Conservation (phyloP, 768 basidiomycete species). For the Mycena crocata region DNA sequence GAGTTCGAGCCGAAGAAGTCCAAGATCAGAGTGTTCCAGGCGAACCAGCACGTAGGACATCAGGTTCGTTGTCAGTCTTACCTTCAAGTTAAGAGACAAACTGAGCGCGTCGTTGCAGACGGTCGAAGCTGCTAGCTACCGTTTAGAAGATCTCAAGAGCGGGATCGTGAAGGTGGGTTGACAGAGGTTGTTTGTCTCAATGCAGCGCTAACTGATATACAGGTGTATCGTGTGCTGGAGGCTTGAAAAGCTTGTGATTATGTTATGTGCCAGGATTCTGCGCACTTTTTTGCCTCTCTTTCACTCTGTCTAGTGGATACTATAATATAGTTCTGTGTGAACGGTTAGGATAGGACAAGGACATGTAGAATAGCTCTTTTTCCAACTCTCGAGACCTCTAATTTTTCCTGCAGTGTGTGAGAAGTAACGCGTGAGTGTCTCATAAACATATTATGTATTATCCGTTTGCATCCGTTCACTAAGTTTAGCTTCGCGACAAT, state of each 20-base stretch:
- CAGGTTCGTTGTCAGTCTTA: constrained; percentile 63
- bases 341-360: neutral
- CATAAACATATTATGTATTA: no score
- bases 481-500: no score
- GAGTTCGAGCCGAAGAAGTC: constrained; percentile 91
- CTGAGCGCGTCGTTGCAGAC: constrained; percentile 43
- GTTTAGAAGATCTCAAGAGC: constrained; percentile 90
- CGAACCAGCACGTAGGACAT: constrained; percentile 86
- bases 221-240: constrained; percentile 27
- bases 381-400: no score
- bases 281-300: neutral
- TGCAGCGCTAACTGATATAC: neutral
- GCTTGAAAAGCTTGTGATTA: constrained; percentile 20
- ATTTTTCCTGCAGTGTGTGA: no score
- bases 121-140: constrained; percentile 86
- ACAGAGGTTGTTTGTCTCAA: neutral
- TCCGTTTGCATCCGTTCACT: no score
- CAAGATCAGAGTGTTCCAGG: constrained; percentile 88
- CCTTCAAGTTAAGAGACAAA: constrained; percentile 2
- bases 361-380: neutral
- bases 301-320: neutral
- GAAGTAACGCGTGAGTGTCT: no score
- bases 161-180: constrained; percentile 78
- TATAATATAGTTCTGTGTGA: neutral
- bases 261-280: neutral